phyloP scores from a whole-genome alignment of 169 alveolate genomes.

The Babesia ovata region DNA sequence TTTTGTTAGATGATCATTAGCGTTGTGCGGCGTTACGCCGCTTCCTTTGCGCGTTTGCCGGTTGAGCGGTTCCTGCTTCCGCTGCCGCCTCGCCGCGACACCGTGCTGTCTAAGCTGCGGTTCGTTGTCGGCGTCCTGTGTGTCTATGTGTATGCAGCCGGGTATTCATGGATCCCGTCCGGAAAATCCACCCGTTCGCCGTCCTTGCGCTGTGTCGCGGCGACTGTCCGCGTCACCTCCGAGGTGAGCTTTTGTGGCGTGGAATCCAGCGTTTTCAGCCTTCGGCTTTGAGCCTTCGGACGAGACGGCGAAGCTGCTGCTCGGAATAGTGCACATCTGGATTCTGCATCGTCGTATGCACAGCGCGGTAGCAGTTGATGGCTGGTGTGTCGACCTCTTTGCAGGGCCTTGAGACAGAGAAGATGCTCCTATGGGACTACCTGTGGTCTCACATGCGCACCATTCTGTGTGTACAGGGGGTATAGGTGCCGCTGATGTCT shows the following conservation, averaged over 20 bases:
- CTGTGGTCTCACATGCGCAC: slow-evolving; percentile 50
- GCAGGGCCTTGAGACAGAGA: slow-evolving; percentile 52
- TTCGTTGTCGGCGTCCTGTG: neutral
- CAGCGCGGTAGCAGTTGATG: slow-evolving; percentile 18
- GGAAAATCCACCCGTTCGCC: slow-evolving; percentile 59
- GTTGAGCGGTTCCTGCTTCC: slow-evolving; percentile 49
- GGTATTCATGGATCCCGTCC: slow-evolving; percentile 46
- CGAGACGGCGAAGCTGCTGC: slow-evolving; percentile 41
- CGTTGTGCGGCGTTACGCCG: slow-evolving; percentile 23
- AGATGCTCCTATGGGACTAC: slow-evolving; percentile 61
- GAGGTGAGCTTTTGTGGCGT: slow-evolving; percentile 5
- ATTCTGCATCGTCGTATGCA: slow-evolving; percentile 59
- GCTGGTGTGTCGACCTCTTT: neutral
- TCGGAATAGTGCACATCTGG: slow-evolving; percentile 64
- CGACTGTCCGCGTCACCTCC: slow-evolving; percentile 49
- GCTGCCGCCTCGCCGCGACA: slow-evolving; percentile 34
- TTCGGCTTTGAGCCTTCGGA: slow-evolving; percentile 40
- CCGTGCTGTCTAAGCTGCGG: slow-evolving; percentile 10
- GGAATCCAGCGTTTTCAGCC: slow-evolving; percentile 7
- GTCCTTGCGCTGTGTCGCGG: slow-evolving; percentile 38
- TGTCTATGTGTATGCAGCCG: slow-evolving; percentile 1
- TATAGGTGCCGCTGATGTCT: neutral
- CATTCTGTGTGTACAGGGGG: slow-evolving; percentile 38
- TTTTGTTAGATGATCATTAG: slow-evolving; percentile 16
- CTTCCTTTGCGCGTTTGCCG: slow-evolving; percentile 20